These are phyloP conservation scores for Tulasnella sp. DNA, from an alignment of 768 basidiomycete genomes.

Conservation along the genomic window DNA sequence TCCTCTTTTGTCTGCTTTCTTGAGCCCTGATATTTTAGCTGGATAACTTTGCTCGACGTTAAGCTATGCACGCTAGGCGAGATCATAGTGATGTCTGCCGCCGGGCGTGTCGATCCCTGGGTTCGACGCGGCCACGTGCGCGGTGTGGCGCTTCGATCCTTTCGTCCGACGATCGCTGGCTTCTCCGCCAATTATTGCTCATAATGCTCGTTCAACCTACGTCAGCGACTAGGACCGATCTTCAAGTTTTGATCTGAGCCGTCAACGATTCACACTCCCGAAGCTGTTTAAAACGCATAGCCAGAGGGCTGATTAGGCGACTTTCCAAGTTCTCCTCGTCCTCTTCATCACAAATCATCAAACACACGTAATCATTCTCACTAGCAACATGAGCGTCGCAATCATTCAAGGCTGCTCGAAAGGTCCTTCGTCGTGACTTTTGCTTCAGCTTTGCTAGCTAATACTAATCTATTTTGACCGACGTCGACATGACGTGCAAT, in stretches of 20 bases:
- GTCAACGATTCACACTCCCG: too few species aligned
- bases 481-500: background rate
- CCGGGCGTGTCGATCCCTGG: too few species aligned
- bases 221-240: background rate
- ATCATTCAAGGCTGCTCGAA: constrained; percentile 19
- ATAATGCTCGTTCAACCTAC: background rate
- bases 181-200: background rate
- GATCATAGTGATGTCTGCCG: too few species aligned
- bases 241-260: background rate
- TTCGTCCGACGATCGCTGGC: background rate
- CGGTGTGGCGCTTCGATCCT: background rate
- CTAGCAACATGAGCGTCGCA: constrained; percentile 16
- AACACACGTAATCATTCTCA: background rate
- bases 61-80: too few species aligned
- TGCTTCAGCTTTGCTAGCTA: constrained; percentile 10
- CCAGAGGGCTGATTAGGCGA: too few species aligned
- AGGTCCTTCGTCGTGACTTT: background rate
- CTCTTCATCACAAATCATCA: background rate
- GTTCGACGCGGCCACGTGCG: too few species aligned
- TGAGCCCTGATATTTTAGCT: too few species aligned
- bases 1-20: too few species aligned
- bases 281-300: too few species aligned
- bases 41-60: too few species aligned
- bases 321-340: too few species aligned
- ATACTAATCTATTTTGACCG: background rate